Evolutionary conservation across 306 rosid genomes (phyloP), one percentile per base, ranked within the genome.

Genomic region (Acacia confusa): DNA sequence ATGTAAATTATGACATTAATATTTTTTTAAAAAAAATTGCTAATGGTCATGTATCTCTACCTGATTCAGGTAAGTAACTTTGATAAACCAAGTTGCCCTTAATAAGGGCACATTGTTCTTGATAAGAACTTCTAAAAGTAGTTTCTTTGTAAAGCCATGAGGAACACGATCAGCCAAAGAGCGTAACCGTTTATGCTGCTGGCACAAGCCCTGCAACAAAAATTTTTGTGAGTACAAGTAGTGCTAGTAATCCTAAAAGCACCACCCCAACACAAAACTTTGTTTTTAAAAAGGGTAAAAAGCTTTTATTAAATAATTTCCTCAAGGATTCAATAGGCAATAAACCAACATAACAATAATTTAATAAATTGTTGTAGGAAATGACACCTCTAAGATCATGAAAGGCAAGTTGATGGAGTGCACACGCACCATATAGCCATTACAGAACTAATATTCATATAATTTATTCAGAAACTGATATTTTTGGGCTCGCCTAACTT

Each of bases 61-160:
- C 98, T 92, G 98, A 90, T 95, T 93, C 65, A 95, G 97, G 81
- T 92, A 93, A 68, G 90, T 87, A 68, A 95, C 94, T 90, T 93
- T 95, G 68, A 93, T 87, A 89, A 92, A 89, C 99, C 99, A 95
- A 68, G 97, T 93, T 68, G 99, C 99, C 91, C 94, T 92, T 57
- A 95, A 88, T 86, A 95, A 89, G 22, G 99, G 98, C 79, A 95
- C 98, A 85, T 95, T 93, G 79, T 95, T 95, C 90, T 84, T 93
- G 74, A 88, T 84, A 67, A 95, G 96, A 90, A 93, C 91, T 55
- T 93, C 99, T 82, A 95, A 78, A 73, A 95, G 92, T 55, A 89
- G 55, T 80, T 84, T 81, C 88, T 84, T 95, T 86, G 87, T 92
- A 88, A 84, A 91, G 61, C 98, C 99, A 77, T 85, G 92, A 80